phyloP scores from a whole-genome alignment of 345 rosid genomes.

The Bruguiera sexangula region DNA sequence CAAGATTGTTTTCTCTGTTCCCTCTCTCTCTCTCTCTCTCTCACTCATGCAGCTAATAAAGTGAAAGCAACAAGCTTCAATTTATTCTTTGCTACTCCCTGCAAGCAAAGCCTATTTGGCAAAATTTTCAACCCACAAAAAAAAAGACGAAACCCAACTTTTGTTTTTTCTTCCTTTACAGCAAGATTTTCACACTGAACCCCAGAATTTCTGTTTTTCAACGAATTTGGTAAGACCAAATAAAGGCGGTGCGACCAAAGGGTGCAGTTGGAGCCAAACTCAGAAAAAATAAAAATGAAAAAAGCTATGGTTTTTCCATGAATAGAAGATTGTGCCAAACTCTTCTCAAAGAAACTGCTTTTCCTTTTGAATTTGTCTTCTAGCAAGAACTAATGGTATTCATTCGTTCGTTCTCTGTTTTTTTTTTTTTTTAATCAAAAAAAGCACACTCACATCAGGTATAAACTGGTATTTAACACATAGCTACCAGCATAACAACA shows the following conservation, averaged over 20 bases:
- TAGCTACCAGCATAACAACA: too few relatives aligned
- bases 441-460: too few relatives aligned
- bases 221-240: slow-evolving; percentile 21
- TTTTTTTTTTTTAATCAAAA: too few relatives aligned
- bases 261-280: too few relatives aligned
- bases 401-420: too few relatives aligned
- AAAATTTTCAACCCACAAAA: slow-evolving; percentile 12
- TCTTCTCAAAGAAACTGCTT: too few relatives aligned
- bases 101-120: slow-evolving; percentile 49
- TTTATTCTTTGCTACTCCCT: slow-evolving; percentile 47
- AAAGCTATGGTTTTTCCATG: too few relatives aligned
- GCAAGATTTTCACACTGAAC: slow-evolving; percentile 31
- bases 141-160: slow-evolving; percentile 27
- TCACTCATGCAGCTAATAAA: slow-evolving; percentile 35
- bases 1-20: neutral
- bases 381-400: too few relatives aligned
- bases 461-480: too few relatives aligned
- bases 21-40: neutral
- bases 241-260: neutral
- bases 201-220: slow-evolving; percentile 13
- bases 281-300: too few relatives aligned
- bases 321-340: too few relatives aligned
- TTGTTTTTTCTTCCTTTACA: slow-evolving; percentile 16
- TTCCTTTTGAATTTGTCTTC: too few relatives aligned
- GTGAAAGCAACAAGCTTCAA: slow-evolving; percentile 25